phyloP scores from a whole-genome alignment of 2,329 filamentous ascomycete genomes.

The Myotisia sp. region DNA sequence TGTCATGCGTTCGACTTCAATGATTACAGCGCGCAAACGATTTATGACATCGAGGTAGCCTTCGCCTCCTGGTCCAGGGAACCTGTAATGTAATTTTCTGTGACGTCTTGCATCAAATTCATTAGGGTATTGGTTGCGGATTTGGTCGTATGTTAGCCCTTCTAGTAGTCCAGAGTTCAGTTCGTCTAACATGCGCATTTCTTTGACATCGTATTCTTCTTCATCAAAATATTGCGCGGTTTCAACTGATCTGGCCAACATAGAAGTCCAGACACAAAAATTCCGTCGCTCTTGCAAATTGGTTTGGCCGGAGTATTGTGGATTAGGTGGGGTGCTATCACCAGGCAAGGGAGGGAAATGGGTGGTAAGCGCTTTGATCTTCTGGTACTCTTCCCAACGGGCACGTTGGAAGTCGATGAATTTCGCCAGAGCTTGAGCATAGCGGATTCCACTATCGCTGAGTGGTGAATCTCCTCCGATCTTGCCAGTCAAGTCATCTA shows the following conservation, averaged over 20 bases:
- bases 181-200: conserved; percentile 96
- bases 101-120: conserved; percentile 66
- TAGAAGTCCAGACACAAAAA: conserved; percentile 97
- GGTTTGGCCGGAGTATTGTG: conserved; percentile 45
- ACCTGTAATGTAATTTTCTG: conserved; percentile 92
- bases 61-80: conserved; percentile 88
- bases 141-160: conserved; percentile 86
- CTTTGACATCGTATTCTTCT: conserved; percentile 90
- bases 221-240: conserved; percentile 87
- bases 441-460: conserved; percentile 64
- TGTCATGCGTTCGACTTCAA: conserved; percentile 92
- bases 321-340: conserved; percentile 88
- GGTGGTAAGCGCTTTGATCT: conserved; percentile 58
- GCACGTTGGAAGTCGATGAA: conserved; percentile 73
- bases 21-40: conserved; percentile 83
- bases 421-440: conserved; percentile 61
- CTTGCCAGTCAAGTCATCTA: conserved; percentile 74
- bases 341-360: conserved; percentile 83
- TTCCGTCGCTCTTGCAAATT: conserved; percentile 54
- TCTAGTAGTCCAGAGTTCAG: conserved; percentile 87
- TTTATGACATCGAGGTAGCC: conserved; percentile 96
- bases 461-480: conserved; percentile 83
- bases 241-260: conserved; percentile 80
- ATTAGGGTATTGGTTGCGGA: conserved; percentile 59
- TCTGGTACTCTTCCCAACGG: conserved; percentile 71